Evolutionary conservation across 2,329 filamentous ascomycete genomes (phyloP), one percentile per base, ranked within the genome.

Genomic region (Neofusicoccum ribis): DNA sequence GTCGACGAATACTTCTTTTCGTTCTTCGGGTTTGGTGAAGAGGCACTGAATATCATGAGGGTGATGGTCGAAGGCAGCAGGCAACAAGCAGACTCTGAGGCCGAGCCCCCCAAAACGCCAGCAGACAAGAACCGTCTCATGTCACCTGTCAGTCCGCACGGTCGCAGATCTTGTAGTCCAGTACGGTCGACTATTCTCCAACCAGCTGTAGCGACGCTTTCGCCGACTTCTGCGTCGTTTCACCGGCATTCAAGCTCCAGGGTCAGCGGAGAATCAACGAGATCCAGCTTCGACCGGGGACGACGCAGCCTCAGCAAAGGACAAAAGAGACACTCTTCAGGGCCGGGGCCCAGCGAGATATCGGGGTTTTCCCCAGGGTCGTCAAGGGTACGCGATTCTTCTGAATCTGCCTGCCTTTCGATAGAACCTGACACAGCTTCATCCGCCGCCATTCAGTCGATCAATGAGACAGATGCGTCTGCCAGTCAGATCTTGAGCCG

Each of bases 1-100:
- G 91, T 98, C 68, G 95, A 99, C 72, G 95, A 99, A 88, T 97
- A 98, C 76, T 98, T 96, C 76, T 98, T 99, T 77, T 95, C 93
- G 0, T 98, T 98, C 78, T 97, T 97, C 76, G 90, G 87, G 70
- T 89, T 89, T 68, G 93, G 93, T 6, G 88, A 91, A 71, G 91
- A 97, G 71, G 94, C 92, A 14, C 87, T 96, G 68, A 87, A 89
- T 58, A 85, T 95, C 2, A 82, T 99, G 60, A 91, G 87, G 68
- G 86, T 87, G 47, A 81, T 96, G 62, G 85, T 93, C 9, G 88
- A 91, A 56, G 87, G 89, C 68, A 85, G 87, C 27, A 81, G 86
- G 50, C 61, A 54, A 20, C 39, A 44, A 7, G n/a, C 63, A 77
- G 50, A 46, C n/a, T 47, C 23, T 3, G 23, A 43, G 15, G 6